These are phyloP conservation scores for Lycium barbarum DNA, from an alignment of 257 asterid genomes.

Conservation along the genomic window DNA sequence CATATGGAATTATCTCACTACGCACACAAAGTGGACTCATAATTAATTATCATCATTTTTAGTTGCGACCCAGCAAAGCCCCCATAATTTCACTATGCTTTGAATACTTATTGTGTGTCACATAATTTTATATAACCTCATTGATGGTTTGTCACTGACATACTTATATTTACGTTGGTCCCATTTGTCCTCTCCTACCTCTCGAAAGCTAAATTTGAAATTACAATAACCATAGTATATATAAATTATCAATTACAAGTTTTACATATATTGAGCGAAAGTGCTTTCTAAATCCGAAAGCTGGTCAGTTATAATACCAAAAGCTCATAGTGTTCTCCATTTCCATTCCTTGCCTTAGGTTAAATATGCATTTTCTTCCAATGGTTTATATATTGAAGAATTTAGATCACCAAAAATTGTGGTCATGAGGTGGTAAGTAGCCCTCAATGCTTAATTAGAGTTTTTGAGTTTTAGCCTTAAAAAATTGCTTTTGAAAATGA, in stretches of 20 bases:
- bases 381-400: not conserved
- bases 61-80: not conserved
- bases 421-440: no score
- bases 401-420: not conserved
- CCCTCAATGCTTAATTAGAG: no score
- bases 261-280: no score
- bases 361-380: not conserved
- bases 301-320: not conserved
- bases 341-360: not conserved
- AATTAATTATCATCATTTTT: conserved; percentile 25
- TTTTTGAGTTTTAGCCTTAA: no score
- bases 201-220: not conserved
- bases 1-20: conserved; percentile 7
- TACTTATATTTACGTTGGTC: conserved; percentile 18
- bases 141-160: conserved; percentile 12
- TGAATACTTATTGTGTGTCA: not conserved
- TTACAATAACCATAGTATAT: not conserved
- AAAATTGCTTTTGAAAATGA: no score
- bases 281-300: not conserved
- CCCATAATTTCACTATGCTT: not conserved
- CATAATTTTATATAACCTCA: not conserved
- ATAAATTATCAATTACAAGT: not conserved
- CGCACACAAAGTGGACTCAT: not conserved
- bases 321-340: not conserved
- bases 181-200: not conserved